These are phyloP conservation scores for Cubamyces lactineus DNA, from an alignment of 768 basidiomycete species.

Conservation along the genomic window DNA sequence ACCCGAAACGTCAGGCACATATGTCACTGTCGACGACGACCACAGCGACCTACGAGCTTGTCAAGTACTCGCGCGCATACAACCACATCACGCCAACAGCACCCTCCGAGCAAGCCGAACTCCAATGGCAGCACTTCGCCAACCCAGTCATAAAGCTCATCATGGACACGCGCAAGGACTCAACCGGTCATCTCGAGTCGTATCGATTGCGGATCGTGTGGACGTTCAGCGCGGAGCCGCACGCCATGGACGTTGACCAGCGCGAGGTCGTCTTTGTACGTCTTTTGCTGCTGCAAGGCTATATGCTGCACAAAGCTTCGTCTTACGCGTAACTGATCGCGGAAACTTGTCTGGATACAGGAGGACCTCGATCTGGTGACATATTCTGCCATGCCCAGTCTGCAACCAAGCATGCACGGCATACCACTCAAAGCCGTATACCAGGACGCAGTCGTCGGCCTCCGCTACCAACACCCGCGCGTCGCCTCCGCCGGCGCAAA, in stretches of 20 bases:
- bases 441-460: constrained; percentile 70
- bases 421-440: constrained; percentile 83
- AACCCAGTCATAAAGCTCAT: constrained; percentile 68
- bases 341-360: constrained; percentile 43
- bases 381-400: constrained; percentile 54
- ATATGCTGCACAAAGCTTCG: not conserved
- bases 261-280: constrained; percentile 71
- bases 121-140: constrained; percentile 80
- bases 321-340: not conserved
- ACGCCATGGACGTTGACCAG: constrained; percentile 45
- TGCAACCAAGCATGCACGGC: constrained; percentile 46
- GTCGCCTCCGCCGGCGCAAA: constrained; percentile 33
- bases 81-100: constrained; percentile 33
- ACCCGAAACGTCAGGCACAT: not conserved
- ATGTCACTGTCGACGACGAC: constrained; percentile 60
- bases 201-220: constrained; percentile 68
- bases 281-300: constrained; percentile 7
- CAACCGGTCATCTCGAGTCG: constrained; percentile 55
- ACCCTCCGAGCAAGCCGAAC: constrained; percentile 28
- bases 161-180: constrained; percentile 57
- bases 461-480: constrained; percentile 68
- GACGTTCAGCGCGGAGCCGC: constrained; percentile 47
- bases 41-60: constrained; percentile 56
- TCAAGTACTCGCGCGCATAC: constrained; percentile 73
- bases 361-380: constrained; percentile 78